These are phyloP conservation scores for Fomitopsis betulina DNA, from an alignment of 1,284 basidiomycete species.

Conservation along the genomic window DNA sequence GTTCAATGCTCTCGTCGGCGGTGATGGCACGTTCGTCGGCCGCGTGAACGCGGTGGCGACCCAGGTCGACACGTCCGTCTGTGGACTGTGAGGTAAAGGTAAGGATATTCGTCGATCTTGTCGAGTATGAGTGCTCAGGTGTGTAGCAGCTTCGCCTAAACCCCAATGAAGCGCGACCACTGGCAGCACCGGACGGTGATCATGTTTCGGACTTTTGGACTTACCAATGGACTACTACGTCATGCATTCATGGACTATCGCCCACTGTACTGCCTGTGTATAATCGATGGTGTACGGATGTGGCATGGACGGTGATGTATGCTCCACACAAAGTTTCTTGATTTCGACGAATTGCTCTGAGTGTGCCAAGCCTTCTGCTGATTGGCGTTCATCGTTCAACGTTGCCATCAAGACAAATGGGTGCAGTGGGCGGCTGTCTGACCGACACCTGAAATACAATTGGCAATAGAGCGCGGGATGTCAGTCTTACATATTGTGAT, in stretches of 20 bases:
- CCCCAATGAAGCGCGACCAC: not conserved
- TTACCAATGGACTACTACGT: not conserved
- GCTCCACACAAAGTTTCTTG: not conserved
- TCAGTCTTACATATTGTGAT: too few relatives aligned
- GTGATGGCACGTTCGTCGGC: conserved; percentile 19
- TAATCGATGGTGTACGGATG: not conserved
- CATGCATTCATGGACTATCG: not conserved
- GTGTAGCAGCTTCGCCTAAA: not conserved
- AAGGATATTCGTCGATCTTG: not conserved
- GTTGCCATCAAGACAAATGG: too few relatives aligned
- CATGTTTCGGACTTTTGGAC: not conserved
- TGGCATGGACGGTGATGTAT: not conserved
- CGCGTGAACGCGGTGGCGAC: conserved; percentile 19
- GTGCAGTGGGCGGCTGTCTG: not conserved
- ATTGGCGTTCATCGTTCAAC: not conserved
- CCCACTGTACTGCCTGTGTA: not conserved
- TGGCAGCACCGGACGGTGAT: not conserved
- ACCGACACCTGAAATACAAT: too few relatives aligned
- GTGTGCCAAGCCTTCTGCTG: not conserved
- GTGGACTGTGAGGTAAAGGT: conserved; percentile 20
- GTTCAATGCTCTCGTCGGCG: conserved; percentile 25
- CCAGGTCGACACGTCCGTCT: conserved; percentile 20
- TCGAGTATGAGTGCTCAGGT: not conserved
- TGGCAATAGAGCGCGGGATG: too few relatives aligned
- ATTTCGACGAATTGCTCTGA: not conserved